phyloP scores from a whole-genome alignment of 1,284 basidiomycete genomes.

The Fomitopsis palustris region DNA sequence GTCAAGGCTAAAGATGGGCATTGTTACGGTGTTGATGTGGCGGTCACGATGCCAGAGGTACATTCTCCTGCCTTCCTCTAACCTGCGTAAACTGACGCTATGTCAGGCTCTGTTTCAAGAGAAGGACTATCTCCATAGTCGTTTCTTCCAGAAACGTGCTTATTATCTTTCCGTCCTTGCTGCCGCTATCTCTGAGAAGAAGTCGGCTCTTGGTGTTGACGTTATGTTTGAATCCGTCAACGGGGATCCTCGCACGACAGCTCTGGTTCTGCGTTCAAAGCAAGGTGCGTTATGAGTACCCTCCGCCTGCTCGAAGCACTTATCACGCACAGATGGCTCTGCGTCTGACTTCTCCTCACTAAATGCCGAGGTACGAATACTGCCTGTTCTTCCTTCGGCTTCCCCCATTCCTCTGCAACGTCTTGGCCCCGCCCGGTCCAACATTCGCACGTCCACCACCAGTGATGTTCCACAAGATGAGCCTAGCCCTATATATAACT shows the following conservation, averaged over 20 bases:
- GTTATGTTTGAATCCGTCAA: constrained; percentile 57
- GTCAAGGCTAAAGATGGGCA: constrained; percentile 63
- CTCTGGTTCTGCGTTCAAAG: constrained; percentile 57
- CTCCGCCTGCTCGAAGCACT: constrained; percentile 2
- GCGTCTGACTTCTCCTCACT: constrained; percentile 65
- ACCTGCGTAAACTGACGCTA: not conserved
- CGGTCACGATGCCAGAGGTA: constrained; percentile 85
- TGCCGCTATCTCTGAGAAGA: constrained; percentile 50
- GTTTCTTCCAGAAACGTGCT: constrained; percentile 92
- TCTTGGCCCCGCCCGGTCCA: constrained; percentile 76
- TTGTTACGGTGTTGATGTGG: constrained; percentile 77
- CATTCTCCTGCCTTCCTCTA: constrained; percentile 24
- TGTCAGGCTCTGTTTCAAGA: constrained; percentile 82
- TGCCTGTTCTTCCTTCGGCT: constrained; percentile 59
- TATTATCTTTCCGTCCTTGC: constrained; percentile 88
- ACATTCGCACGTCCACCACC: constrained; percentile 46
- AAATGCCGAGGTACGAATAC: constrained; percentile 69
- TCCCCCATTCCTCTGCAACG: constrained; percentile 61
- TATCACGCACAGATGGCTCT: constrained; percentile 39
- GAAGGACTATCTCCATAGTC: constrained; percentile 89
- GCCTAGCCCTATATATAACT: constrained; percentile 81
- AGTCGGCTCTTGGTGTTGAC: constrained; percentile 48
- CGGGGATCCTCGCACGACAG: constrained; percentile 67
- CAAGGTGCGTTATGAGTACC: constrained; percentile 41
- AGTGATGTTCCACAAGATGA: constrained; percentile 15